Evolutionary conservation across 225 moss, liverwort and hornwort genomes (phyloP).

Genomic region (Straminergon stramineum): DNA sequence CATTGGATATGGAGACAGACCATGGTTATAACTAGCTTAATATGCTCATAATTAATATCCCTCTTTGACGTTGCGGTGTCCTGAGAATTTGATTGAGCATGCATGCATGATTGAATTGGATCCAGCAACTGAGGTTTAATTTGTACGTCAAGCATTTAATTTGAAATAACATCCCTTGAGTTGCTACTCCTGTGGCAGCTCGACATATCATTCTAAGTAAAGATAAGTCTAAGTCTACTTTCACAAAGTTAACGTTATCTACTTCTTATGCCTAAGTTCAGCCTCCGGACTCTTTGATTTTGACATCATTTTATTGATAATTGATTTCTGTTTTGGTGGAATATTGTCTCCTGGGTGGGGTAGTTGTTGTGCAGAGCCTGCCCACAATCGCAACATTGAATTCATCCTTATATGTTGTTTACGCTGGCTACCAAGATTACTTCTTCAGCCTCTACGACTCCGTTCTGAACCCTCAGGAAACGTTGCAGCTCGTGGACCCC

Average conservation of each 20-base stretch:
- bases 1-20: neutral
- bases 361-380: slow-evolving; percentile 25
- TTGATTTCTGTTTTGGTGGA: neutral
- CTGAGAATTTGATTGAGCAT: neutral
- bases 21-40: neutral
- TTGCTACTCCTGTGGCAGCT: neutral
- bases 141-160: neutral
- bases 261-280: neutral
- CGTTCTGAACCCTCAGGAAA: neutral
- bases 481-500: neutral
- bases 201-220: neutral
- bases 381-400: slow-evolving; percentile 21
- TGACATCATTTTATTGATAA: neutral
- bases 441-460: slow-evolving; percentile 23
- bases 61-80: neutral
- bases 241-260: neutral
- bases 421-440: slow-evolving; percentile 35
- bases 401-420: slow-evolving; percentile 19
- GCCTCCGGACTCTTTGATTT: neutral
- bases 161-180: neutral
- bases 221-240: neutral
- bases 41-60: no score
- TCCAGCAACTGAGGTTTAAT: neutral
- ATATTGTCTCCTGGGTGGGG: neutral
- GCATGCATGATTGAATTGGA: no score